Conservation (phyloP, 495 filamentous ascomycete species). For the Xylaria bambusicola region DNA sequence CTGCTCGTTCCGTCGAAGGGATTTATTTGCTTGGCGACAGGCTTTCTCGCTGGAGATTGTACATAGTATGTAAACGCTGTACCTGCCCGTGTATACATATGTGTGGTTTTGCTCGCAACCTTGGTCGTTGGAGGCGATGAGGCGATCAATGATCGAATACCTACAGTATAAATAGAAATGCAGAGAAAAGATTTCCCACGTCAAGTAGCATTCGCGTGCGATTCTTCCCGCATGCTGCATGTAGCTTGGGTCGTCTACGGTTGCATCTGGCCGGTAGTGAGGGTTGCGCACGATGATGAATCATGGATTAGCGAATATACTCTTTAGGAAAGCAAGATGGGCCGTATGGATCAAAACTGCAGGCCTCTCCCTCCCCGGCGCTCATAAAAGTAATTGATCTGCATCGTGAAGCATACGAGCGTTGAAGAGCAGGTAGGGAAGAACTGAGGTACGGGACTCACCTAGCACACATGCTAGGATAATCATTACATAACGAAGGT, state of each 20-base stretch:
- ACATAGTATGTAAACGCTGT: not conserved
- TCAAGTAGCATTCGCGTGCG: no score
- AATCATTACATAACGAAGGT: not conserved
- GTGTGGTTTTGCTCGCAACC: no score
- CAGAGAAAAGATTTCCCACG: no score
- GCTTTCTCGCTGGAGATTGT: not conserved
- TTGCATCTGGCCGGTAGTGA: no score
- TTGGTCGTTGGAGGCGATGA: no score
- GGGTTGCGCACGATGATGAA: no score
- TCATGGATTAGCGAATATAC: no score
- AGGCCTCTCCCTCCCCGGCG: not conserved
- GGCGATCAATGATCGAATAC: no score
- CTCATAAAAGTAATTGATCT: not conserved
- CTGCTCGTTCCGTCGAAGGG: not conserved
- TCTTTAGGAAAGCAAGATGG: not conserved
- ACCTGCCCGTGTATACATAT: no score
- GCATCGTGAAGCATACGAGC: not conserved
- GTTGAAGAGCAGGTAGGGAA: not conserved
- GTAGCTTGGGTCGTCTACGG: no score
- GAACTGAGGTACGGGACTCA: not conserved
- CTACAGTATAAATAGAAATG: no score
- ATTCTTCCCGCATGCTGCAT: no score
- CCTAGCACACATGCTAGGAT: not conserved
- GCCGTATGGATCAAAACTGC: not conserved
- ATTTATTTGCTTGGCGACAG: slow-evolving; percentile 1